A percentile compares a stretch with the other conserved stretches of the same genome.
Evolutionary conservation across 1,284 basidiomycete species (phyloP).

Genomic region (Xerocomus amazonicus): DNA sequence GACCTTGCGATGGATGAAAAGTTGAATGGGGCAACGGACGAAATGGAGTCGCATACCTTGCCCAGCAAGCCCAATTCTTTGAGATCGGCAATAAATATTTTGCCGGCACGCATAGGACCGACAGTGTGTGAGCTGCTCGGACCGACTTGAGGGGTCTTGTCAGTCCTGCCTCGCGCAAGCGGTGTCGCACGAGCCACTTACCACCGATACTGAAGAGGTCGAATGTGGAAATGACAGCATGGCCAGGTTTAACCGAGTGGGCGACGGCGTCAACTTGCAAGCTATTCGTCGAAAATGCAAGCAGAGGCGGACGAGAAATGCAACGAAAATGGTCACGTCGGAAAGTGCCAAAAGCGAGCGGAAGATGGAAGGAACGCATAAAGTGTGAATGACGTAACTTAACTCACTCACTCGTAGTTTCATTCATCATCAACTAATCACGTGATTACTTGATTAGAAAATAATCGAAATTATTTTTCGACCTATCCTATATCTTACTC

Average conservation of each 20-base stretch:
- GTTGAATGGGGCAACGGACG: constrained; percentile 4
- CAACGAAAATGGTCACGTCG: constrained; percentile 9
- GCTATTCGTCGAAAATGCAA: constrained; percentile 7
- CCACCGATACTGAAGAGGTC: constrained; percentile 94
- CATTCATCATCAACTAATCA: background rate
- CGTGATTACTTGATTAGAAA: background rate
- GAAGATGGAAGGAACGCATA: too few species aligned
- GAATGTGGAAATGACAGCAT: constrained; percentile 91
- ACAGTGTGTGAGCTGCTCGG: constrained; percentile 71
- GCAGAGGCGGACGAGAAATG: constrained; percentile 10
- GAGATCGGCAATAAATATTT: constrained; percentile 82
- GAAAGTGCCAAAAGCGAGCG: background rate
- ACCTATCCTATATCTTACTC: background rate
- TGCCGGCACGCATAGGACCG: constrained; percentile 90
- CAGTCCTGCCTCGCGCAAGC: background rate
- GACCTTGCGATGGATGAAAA: constrained; percentile 43
- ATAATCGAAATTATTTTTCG: constrained; percentile 1
- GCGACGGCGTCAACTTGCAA: constrained; percentile 1
- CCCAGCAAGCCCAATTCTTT: constrained; percentile 67
- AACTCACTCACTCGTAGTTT: too few species aligned
- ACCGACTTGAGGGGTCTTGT: constrained; percentile 38
- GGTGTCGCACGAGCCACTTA: constrained; percentile 30
- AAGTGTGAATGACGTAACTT: background rate
- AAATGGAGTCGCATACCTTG: constrained; percentile 44
- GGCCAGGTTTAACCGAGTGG: constrained; percentile 48